Conservation (phyloP, 768 basidiomycete species). For the Hygrophoropsis aurantiaca region DNA sequence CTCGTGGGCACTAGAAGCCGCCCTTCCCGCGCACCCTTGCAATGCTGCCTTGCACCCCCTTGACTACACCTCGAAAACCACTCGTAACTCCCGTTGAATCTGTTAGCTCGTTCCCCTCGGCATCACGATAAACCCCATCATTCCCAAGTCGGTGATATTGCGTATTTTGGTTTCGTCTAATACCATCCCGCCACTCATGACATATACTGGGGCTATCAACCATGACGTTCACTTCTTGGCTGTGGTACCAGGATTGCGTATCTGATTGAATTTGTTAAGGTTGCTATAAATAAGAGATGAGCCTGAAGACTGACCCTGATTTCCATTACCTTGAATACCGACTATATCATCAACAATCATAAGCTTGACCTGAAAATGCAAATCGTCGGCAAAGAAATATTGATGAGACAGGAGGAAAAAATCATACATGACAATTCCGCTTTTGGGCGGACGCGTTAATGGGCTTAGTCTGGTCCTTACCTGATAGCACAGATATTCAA, state of each 20-base stretch:
- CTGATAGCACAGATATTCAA: slow-evolving; percentile 14
- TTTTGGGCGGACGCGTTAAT: slow-evolving; percentile 66
- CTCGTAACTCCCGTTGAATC: slow-evolving; percentile 39
- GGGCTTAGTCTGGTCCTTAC: slow-evolving; percentile 64
- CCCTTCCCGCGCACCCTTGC: slow-evolving; percentile 42
- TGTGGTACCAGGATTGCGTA: slow-evolving; percentile 72
- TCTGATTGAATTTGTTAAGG: slow-evolving; percentile 29
- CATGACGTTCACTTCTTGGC: slow-evolving; percentile 68
- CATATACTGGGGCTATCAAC: slow-evolving; percentile 55
- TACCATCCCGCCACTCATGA: slow-evolving; percentile 53
- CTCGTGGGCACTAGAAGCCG: slow-evolving; percentile 38
- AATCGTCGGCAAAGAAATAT: neutral
- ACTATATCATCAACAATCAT: slow-evolving; percentile 66
- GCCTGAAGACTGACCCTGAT: slow-evolving; percentile 45
- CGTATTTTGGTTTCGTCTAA: slow-evolving; percentile 58
- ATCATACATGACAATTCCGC: slow-evolving; percentile 65
- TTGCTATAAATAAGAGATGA: neutral
- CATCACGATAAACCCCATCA: slow-evolving; percentile 60
- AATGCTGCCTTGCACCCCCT: slow-evolving; percentile 42
- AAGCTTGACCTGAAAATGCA: slow-evolving; percentile 48
- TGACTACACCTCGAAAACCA: slow-evolving; percentile 39
- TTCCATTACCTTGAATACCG: slow-evolving; percentile 69
- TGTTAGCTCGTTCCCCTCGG: slow-evolving; percentile 38
- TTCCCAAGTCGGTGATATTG: slow-evolving; percentile 42
- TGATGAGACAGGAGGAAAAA: neutral